Evolutionary conservation across 306 rosid species (phyloP), one percentile per base, ranked within the genome.

Genomic region (Trifolium fragiferum): DNA sequence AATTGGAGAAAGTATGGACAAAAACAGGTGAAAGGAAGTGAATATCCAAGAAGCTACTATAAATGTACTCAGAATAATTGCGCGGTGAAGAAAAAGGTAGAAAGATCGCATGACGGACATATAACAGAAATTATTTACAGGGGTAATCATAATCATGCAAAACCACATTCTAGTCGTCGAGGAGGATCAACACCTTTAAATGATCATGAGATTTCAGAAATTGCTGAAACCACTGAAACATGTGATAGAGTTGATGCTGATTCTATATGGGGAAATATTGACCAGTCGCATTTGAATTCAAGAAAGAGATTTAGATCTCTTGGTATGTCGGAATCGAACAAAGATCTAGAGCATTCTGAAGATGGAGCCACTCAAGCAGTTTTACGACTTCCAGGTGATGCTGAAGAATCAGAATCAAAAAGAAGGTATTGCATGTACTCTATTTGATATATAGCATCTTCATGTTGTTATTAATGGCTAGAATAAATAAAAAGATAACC

Each of bases 341-440:
- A 82, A 35, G 82, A 86, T 43, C 88, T 81, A 1, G 97, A 91
- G 82, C 87, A 82, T 86, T 88, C 97, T 66, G 90, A 76, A 57
- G 87, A 88, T 75, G 87, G 81, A 57, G 78, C 77, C 38, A 82
- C 81, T 58, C 96, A 86, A 76, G 87, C 85, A 64, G 46, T 85
- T 63, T 10, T 75, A 30, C 66, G 86, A 14, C 78, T 46, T 78
- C 89, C 80, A 83, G 86, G 76, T 21, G 86, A 83, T 68, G 84
- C 63, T 46, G 93, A 84, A 80, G 86, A 74, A 53, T 84, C 92
- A n/a, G 93, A 89, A 10, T 70, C 87, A 5, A 91, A 87, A 83
- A 85, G 92, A 87, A 90, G 97, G 98, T 91, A 54, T 49, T 27
- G 3, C 54, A 49, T 33, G 4, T 37, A 3, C 71, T 68, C 44